A percentile compares a stretch with the other conserved stretches of the same genome.
These are phyloP conservation scores for Mycena epipterygia DNA, from an alignment of 768 basidiomycete genomes.

Conservation along the genomic window DNA sequence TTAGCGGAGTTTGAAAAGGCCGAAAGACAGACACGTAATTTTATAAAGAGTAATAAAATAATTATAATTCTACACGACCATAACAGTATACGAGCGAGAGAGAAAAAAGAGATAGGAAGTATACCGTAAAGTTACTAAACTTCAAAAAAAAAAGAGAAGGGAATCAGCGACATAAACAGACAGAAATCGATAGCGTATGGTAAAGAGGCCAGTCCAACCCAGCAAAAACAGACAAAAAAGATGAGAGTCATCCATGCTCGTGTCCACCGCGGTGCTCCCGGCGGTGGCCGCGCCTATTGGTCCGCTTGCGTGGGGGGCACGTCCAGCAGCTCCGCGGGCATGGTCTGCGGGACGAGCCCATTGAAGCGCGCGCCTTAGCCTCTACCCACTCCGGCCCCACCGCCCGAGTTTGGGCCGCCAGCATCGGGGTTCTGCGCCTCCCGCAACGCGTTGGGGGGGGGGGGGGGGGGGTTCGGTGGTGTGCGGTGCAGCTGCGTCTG, in stretches of 20 bases:
- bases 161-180: background rate
- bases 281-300: background rate
- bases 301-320: background rate
- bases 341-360: conserved; percentile 14
- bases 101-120: conserved; percentile 6
- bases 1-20: no score
- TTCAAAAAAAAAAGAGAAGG: background rate
- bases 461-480: conserved; percentile 35
- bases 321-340: background rate
- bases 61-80: conserved; percentile 24
- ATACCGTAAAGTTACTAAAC: conserved; percentile 25
- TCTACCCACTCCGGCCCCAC: background rate
- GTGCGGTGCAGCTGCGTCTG: conserved; percentile 13
- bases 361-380: background rate
- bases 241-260: background rate
- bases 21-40: no score
- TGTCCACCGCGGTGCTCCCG: background rate
- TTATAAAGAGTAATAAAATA: no score
- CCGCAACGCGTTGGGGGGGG: conserved; percentile 34
- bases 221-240: background rate
- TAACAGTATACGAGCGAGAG: background rate
- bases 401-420: background rate
- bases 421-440: conserved; percentile 31
- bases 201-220: background rate
- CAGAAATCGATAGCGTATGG: background rate